These are phyloP conservation scores for Amphirosellinia nigrospora DNA, from an alignment of 495 filamentous ascomycete species.

Conservation along the genomic window DNA sequence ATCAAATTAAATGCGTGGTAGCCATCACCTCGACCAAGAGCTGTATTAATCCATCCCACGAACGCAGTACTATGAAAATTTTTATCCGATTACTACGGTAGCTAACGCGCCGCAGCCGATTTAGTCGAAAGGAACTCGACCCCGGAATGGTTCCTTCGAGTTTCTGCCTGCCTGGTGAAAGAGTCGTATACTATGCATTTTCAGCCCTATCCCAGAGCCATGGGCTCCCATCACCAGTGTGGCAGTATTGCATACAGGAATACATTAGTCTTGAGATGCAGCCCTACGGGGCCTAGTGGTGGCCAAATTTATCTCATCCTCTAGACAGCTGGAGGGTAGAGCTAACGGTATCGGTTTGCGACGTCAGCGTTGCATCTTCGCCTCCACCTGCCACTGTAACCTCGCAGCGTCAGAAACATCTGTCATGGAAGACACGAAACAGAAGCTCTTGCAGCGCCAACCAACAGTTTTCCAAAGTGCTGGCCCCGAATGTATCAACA, in stretches of 20 bases:
- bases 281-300: background rate
- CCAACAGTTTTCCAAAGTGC: constrained; percentile 6
- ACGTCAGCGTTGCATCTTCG: constrained; percentile 19
- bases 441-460: background rate
- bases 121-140: background rate
- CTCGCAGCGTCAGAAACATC: background rate
- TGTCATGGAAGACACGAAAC: background rate
- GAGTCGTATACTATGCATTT: background rate
- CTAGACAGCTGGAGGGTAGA: background rate
- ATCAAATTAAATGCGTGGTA: background rate
- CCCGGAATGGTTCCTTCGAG: background rate
- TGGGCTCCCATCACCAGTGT: constrained; percentile 19
- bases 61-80: background rate
- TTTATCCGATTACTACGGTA: constrained; percentile 5
- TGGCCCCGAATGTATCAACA: background rate
- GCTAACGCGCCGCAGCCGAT: background rate
- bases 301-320: constrained; percentile 4
- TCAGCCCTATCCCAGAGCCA: constrained; percentile 21
- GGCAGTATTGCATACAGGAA: background rate
- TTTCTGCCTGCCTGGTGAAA: background rate
- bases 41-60: background rate
- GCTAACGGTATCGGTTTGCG: constrained; percentile 8
- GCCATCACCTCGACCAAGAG: background rate
- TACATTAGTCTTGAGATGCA: background rate
- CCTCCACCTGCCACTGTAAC: constrained; percentile 15